These are phyloP conservation scores for Tulasnella sp. DNA, from an alignment of 768 basidiomycete species.

Conservation along the genomic window DNA sequence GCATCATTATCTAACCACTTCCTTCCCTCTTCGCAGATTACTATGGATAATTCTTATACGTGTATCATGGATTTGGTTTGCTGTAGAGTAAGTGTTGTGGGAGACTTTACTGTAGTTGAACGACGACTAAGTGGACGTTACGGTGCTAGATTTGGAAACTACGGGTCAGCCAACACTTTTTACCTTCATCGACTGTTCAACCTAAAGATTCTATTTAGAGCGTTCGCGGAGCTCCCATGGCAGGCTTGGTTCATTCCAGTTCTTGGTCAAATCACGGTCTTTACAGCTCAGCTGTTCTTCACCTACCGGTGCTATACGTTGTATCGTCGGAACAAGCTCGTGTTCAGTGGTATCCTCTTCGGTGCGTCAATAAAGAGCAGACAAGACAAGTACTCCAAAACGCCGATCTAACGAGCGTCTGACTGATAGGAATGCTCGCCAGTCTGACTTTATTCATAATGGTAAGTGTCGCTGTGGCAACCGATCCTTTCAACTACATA, in stretches of 20 bases:
- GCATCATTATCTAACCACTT: background rate
- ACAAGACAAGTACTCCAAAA: background rate
- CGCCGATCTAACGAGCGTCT: background rate
- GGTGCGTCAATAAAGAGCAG: too few relatives aligned
- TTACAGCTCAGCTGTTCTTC: background rate
- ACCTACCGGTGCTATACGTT: background rate
- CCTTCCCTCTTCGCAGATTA: background rate
- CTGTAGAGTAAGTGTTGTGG: background rate
- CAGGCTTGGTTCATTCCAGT: background rate
- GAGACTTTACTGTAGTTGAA: too few relatives aligned
- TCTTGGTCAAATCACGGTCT: background rate
- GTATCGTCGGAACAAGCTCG: background rate
- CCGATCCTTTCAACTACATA: background rate
- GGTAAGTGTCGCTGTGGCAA: background rate
- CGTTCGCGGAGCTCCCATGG: background rate
- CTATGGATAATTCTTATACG: background rate
- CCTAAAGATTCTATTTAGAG: background rate
- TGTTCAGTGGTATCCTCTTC: background rate
- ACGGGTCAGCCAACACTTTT: background rate
- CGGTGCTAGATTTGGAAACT: background rate
- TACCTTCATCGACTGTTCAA: background rate
- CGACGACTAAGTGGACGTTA: too few relatives aligned
- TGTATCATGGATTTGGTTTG: background rate
- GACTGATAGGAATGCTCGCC: background rate
- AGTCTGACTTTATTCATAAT: background rate